Evolutionary conservation across 2,329 filamentous ascomycete species (phyloP).

Genomic region (Pseudogymnoascus pannorum): DNA sequence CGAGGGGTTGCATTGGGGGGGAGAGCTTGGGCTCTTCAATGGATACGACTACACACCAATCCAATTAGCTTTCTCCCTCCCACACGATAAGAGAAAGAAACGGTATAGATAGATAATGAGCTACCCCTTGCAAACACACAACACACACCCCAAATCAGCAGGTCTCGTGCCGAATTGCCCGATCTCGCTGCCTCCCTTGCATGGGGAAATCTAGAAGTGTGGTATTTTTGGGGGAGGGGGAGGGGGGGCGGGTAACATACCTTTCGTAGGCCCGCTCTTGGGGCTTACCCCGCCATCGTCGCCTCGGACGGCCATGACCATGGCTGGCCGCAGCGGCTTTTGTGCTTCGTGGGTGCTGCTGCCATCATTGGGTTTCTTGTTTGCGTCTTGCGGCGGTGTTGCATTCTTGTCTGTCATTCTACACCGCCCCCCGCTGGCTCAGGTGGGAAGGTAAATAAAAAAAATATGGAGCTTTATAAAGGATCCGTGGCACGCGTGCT

Average conservation of each 20-base stretch:
- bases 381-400: background rate
- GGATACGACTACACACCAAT: background rate
- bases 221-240: background rate
- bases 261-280: background rate
- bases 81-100: background rate
- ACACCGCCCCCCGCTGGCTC: background rate
- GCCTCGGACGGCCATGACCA: background rate
- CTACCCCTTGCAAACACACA: background rate
- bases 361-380: background rate
- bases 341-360: background rate
- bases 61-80: background rate
- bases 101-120: background rate
- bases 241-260: background rate
- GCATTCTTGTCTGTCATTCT: background rate
- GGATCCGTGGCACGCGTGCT: no score
- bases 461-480: background rate
- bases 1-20: background rate
- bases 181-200: background rate
- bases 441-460: background rate
- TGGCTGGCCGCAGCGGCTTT: background rate
- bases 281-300: slow-evolving; percentile 6
- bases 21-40: slow-evolving; percentile 9
- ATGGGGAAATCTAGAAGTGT: background rate
- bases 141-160: background rate
- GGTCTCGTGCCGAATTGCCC: background rate